phyloP scores from a whole-genome alignment of 176 grass and related monocot genomes.

The Bromus sterilis region DNA sequence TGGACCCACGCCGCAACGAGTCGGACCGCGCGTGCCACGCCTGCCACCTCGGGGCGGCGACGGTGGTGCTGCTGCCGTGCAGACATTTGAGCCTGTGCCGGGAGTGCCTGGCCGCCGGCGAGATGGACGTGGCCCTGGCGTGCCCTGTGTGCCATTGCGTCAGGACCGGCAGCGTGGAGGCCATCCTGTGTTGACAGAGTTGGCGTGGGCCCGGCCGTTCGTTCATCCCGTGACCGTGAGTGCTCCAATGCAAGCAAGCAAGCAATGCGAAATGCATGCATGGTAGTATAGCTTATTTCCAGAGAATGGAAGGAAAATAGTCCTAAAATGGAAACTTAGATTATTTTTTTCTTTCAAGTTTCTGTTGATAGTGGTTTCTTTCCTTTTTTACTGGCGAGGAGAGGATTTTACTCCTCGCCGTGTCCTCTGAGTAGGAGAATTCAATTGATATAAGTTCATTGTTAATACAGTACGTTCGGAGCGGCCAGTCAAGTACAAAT shows the following conservation, averaged over 20 bases:
- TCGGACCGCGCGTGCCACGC: slow-evolving; percentile 38
- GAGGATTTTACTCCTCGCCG: slow-evolving; percentile 1
- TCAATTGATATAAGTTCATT: slow-evolving; percentile 61
- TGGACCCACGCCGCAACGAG: slow-evolving; percentile 47
- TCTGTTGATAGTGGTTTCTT: slow-evolving; percentile 26
- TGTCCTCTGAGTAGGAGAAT: slow-evolving; percentile 44
- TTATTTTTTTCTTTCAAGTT: neutral
- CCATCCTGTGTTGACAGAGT: slow-evolving; percentile 47
- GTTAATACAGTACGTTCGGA: slow-evolving; percentile 27
- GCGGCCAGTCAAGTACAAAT: neutral
- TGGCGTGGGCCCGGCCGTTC: neutral
- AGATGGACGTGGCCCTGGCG: slow-evolving; percentile 24
- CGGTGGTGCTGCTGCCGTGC: slow-evolving; percentile 76
- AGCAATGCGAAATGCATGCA: neutral
- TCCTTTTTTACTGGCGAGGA: neutral
- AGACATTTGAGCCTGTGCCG: slow-evolving; percentile 70
- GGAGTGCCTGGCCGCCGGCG: slow-evolving; percentile 48
- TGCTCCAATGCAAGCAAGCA: no score
- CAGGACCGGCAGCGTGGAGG: slow-evolving; percentile 70
- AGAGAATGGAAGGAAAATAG: neutral
- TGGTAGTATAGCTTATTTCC: neutral
- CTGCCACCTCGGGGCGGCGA: slow-evolving; percentile 37
- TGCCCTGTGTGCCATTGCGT: slow-evolving; percentile 78
- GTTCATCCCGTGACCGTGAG: slow-evolving; percentile 7
- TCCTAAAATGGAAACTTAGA: slow-evolving; percentile 1